Conservation (phyloP, 495 filamentous ascomycete genomes). For the Penicillium dipodomyicola region DNA sequence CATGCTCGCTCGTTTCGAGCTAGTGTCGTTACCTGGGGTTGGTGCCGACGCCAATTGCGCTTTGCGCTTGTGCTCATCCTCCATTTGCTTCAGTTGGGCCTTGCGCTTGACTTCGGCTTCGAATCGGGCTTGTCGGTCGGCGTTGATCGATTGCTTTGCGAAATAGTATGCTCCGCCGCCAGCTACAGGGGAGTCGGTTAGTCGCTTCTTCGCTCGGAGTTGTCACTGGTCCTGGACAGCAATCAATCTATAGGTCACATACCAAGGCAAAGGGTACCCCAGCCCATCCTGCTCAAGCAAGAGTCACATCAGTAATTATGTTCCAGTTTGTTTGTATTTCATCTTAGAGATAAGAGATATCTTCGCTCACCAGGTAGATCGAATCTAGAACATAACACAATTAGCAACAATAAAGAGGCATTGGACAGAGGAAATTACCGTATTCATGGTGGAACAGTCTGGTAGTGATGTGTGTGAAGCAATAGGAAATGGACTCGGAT, state of each 20-base stretch:
- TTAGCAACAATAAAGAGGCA: conserved; percentile 4
- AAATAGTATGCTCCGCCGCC: conserved; percentile 95
- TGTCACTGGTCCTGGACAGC: neutral
- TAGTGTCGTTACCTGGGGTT: conserved; percentile 28
- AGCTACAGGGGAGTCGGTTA: conserved; percentile 43
- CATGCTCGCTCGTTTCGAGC: conserved; percentile 38
- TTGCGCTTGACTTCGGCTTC: conserved; percentile 65
- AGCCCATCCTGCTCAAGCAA: conserved; percentile 65
- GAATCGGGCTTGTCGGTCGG: conserved; percentile 70
- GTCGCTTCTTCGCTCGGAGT: neutral
- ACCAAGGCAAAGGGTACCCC: conserved; percentile 82
- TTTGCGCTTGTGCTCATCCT: conserved; percentile 49
- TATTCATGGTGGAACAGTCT: conserved; percentile 43
- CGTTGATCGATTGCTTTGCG: conserved; percentile 91
- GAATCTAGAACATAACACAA: conserved; percentile 36
- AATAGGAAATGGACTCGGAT: conserved; percentile 10
- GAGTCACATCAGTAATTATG: conserved; percentile 26
- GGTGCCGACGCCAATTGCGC: conserved; percentile 15
- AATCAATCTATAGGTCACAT: conserved; percentile 17
- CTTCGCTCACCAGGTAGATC: conserved; percentile 51
- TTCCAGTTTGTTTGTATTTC: neutral
- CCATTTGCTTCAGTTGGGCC: conserved; percentile 58
- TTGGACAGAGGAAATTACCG: conserved; percentile 27
- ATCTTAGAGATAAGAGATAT: conserved; percentile 2
- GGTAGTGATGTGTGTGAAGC: conserved; percentile 14